phyloP scores from a whole-genome alignment of 805 yeast genomes.

The Yamadazyma nakazawae region DNA sequence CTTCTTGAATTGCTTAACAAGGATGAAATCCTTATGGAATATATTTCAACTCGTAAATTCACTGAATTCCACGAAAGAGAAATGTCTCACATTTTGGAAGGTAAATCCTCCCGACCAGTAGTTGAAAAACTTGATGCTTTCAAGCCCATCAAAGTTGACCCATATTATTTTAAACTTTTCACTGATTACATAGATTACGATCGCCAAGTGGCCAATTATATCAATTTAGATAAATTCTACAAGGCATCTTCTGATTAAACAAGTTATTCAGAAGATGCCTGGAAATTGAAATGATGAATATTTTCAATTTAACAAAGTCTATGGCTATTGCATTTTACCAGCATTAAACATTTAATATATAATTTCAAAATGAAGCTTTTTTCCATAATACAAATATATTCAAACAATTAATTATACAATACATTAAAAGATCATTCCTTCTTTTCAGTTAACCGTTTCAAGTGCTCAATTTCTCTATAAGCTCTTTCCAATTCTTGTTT shows the following conservation, averaged over 20 bases:
- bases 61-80: constrained; percentile 31
- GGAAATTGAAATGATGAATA: not conserved
- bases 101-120: constrained; percentile 14
- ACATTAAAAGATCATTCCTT: not conserved
- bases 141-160: constrained; percentile 30
- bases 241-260: not conserved
- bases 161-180: constrained; percentile 22
- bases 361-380: not conserved
- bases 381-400: constrained; percentile 1
- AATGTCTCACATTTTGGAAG: constrained; percentile 19
- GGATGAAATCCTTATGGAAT: constrained; percentile 26
- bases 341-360: not conserved
- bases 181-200: constrained; percentile 25
- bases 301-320: not conserved
- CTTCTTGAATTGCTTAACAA: constrained; percentile 22
- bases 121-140: constrained; percentile 22
- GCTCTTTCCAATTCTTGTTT: constrained; percentile 87
- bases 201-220: constrained; percentile 20
- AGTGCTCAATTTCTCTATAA: constrained; percentile 84
- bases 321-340: constrained; percentile 1
- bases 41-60: constrained; percentile 17
- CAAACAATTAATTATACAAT: not conserved
- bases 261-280: not conserved
- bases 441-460: constrained; percentile 48
- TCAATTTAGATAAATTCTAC: constrained; percentile 17